Evolutionary conservation across 179 eudicot genomes (phyloP), one percentile per base, ranked within the genome.

Genomic region (Vitellaria paradoxa): DNA sequence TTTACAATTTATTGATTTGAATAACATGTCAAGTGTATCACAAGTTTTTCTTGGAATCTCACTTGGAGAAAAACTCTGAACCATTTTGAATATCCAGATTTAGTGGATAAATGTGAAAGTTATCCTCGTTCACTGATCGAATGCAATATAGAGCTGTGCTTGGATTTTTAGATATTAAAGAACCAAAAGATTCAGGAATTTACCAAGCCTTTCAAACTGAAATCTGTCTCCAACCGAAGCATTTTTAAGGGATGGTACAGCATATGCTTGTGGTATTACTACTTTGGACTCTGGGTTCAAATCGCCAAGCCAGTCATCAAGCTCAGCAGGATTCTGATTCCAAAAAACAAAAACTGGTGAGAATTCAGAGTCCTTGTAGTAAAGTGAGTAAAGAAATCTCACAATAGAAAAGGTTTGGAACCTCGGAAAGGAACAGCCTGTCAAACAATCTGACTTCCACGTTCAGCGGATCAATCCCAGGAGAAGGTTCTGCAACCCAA

Each of bases 181-280:
- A 68, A 21, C 13, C 4, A 52, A 45, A 52, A 17, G 64, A 74
- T 61, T 73, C 53, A 12, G 59, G 73, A 79, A 80, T 78, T 79
- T 88, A 95, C 99, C 99, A 20, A 91, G 89, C 82, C 99, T 88
- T 88, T 95, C 99, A 83, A 95, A 95, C 88, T 95, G 98, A 81
- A 95, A 96, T 40, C 50, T 87, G 77, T 90, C 94, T 45, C 96
- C 94, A 70, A 93, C 86, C 18, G 83, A 83, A 78, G 97, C 89
- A 79, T 64, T 81, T 70, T 57, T 70, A 45, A 96, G 87, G 56
- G 86, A 74, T 14, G 93, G 88, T 73, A 93, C 97, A 57, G 97
- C 94, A 83, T 83, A 96, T 45, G 98, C 96, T 23, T 85, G 85
- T 0, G 84, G 81, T 60, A 96, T 85, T 64, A 88, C 89, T 17